These are phyloP conservation scores for Phytophthora foliorum DNA, from an alignment of 352 stramenopile species.

Conservation along the genomic window DNA sequence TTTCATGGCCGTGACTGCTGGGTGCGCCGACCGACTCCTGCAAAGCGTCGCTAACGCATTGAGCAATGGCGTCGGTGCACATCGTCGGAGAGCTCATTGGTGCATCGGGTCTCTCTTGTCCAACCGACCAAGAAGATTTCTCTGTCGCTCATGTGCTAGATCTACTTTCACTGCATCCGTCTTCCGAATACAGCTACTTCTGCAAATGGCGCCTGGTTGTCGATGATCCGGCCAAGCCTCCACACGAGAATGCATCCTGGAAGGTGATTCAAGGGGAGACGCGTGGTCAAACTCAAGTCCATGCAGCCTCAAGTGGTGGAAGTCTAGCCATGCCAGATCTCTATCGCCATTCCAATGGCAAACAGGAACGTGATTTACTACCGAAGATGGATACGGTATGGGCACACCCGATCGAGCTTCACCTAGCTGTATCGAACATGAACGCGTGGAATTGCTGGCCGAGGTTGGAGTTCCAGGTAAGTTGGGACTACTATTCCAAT, in stretches of 20 bases:
- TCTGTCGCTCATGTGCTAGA: conserved; percentile 43
- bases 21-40: not conserved
- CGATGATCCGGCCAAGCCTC: not conserved
- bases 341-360: conserved; percentile 17
- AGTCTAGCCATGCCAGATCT: conserved; percentile 35
- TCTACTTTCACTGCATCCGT: conserved; percentile 51
- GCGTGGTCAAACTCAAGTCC: conserved; percentile 58
- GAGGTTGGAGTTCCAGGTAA: conserved; percentile 51
- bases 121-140: conserved; percentile 24
- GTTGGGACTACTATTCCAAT: not conserved
- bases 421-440: conserved; percentile 34
- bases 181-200: conserved; percentile 53
- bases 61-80: conserved; percentile 50
- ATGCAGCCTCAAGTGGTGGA: conserved; percentile 29
- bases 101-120: conserved; percentile 41
- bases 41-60: conserved; percentile 25
- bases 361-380: conserved; percentile 8
- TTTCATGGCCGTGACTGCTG: conserved; percentile 2
- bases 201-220: conserved; percentile 57
- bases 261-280: conserved; percentile 51
- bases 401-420: conserved; percentile 64
- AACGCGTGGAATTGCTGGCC: conserved; percentile 47
- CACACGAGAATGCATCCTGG: conserved; percentile 31
- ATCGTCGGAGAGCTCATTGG: conserved; percentile 63
- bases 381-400: conserved; percentile 57